phyloP scores from a whole-genome alignment of 1,139 yeast genomes.

The Lodderomyces theae region DNA sequence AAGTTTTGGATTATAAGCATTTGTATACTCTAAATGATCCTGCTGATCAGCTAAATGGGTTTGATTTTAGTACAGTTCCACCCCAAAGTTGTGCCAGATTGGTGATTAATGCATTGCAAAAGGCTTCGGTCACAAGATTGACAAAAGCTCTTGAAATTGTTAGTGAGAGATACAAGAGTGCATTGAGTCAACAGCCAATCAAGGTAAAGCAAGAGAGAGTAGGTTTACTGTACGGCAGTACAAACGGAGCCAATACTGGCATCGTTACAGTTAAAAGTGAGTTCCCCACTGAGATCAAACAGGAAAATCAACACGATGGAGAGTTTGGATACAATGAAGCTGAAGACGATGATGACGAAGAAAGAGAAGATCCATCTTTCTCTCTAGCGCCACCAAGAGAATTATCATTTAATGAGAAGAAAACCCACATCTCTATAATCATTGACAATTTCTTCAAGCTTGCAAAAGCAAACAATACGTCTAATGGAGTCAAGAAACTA shows the following conservation, averaged over 20 bases:
- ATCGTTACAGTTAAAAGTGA: constrained; percentile 6
- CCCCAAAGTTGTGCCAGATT: constrained; percentile 61
- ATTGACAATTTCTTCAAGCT: constrained; percentile 54
- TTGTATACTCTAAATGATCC: constrained; percentile 64
- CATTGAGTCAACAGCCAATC: constrained; percentile 9
- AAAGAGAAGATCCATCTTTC: constrained; percentile 43
- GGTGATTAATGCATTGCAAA: constrained; percentile 61
- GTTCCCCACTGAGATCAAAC: constrained; percentile 4
- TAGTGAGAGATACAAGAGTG: constrained; percentile 52
- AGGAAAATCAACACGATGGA: constrained; percentile 11
- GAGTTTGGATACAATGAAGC: constrained; percentile 31
- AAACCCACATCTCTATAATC: constrained; percentile 51
- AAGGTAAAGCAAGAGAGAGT: background rate
- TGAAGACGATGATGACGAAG: constrained; percentile 37
- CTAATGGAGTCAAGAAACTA: constrained; percentile 10
- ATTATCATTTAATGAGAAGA: constrained; percentile 47
- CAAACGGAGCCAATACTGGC: background rate
- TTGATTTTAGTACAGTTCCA: constrained; percentile 65
- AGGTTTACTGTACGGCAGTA: background rate
- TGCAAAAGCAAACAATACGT: constrained; percentile 24
- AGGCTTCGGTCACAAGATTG: constrained; percentile 52
- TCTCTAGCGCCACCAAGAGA: constrained; percentile 58
- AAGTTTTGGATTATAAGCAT: constrained; percentile 33
- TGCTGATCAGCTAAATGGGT: constrained; percentile 55
- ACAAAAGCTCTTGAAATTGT: constrained; percentile 69